Percentiles rank a stretch among this genome's conserved stretches.
These are phyloP conservation scores for Vanrija pseudolonga DNA, from an alignment of 1,284 basidiomycete genomes.

Conservation along the genomic window DNA sequence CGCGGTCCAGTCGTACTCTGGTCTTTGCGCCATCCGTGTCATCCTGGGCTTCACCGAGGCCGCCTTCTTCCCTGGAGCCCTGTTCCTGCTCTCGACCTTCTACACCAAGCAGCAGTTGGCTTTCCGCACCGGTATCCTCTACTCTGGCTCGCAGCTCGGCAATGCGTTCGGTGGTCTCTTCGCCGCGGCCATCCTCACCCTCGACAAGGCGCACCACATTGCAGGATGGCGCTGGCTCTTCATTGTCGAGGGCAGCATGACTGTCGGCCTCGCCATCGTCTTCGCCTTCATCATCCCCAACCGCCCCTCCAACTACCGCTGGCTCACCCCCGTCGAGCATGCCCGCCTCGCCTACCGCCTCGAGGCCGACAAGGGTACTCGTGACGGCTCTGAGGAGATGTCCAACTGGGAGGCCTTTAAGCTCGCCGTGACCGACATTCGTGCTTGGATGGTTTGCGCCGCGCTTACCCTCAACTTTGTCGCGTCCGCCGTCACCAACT, in stretches of 20 bases:
- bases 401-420: slow-evolving; percentile 25
- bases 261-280: slow-evolving; percentile 32
- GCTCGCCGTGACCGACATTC: slow-evolving; percentile 35
- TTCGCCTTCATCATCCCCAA: slow-evolving; percentile 41
- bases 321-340: slow-evolving; percentile 32
- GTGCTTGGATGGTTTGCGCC: slow-evolving; percentile 35
- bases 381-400: slow-evolving; percentile 33
- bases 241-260: slow-evolving; percentile 23
- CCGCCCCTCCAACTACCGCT: slow-evolving; percentile 30
- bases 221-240: slow-evolving; percentile 37
- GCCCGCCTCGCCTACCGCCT: slow-evolving; percentile 38
- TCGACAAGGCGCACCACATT: slow-evolving; percentile 28
- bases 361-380: slow-evolving; percentile 32
- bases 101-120: slow-evolving; percentile 40
- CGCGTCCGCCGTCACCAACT: slow-evolving; percentile 43
- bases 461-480: slow-evolving; percentile 25
- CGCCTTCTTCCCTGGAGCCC: slow-evolving; percentile 39
- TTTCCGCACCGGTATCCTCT: slow-evolving; percentile 30
- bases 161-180: slow-evolving; percentile 42
- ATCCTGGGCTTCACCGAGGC: slow-evolving; percentile 35
- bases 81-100: slow-evolving; percentile 39
- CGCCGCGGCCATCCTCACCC: slow-evolving; percentile 23
- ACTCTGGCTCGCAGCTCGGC: slow-evolving; percentile 39
- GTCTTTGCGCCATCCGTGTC: slow-evolving; percentile 21
- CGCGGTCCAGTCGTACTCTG: slow-evolving; percentile 27